phyloP scores from a whole-genome alignment of 2,329 filamentous ascomycete genomes.

The Chaetomium sp. region DNA sequence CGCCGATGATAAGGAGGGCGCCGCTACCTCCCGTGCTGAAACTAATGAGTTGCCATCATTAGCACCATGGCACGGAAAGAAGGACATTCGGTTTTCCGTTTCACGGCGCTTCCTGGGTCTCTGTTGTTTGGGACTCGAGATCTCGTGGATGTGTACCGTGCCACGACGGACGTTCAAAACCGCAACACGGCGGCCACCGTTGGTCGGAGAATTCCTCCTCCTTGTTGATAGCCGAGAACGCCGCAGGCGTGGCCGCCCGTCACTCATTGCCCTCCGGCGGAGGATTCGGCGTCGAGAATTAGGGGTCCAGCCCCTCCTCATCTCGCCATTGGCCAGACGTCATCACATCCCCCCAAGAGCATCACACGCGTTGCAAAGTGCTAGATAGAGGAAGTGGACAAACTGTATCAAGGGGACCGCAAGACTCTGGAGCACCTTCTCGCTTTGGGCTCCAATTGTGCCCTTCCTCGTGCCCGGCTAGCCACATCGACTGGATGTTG shows the following conservation, averaged over 20 bases:
- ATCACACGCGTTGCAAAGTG: background rate
- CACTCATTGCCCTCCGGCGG: background rate
- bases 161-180: background rate
- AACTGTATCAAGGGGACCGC: slow-evolving; percentile 1
- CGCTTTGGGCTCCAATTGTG: background rate
- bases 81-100: background rate
- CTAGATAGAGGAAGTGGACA: background rate
- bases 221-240: background rate
- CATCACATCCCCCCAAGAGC: background rate
- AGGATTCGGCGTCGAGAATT: slow-evolving; percentile 5
- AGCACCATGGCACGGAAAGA: background rate
- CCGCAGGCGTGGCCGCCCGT: slow-evolving; percentile 12
- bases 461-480: background rate
- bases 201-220: background rate
- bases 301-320: background rate
- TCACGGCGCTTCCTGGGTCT: background rate
- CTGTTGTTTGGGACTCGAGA: background rate
- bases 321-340: background rate
- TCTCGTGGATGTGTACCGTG: slow-evolving; percentile 1
- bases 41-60: background rate
- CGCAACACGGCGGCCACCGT: background rate
- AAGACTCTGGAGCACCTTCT: background rate
- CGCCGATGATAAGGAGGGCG: background rate
- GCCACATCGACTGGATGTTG: background rate
- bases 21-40: background rate